Base-by-base conservation (phyloP, 1,139 yeast species). In the Suhomyces guaymorum region DNA sequence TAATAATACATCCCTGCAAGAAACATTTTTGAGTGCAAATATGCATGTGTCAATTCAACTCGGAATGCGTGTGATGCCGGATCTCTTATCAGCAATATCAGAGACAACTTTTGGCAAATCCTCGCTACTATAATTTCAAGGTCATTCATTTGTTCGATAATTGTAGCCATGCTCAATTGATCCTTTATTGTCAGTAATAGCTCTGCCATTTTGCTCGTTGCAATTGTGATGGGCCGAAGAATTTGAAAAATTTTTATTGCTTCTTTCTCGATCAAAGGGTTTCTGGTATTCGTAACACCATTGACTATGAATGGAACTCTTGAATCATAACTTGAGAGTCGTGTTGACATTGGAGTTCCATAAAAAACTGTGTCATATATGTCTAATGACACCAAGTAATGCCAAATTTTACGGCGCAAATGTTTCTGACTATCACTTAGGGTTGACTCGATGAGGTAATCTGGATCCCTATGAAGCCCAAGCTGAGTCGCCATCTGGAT, bases 321-420 rank as follows among this genome's bases (percentile, higher is more conserved):
- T 2, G 61, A 53, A 36, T 61, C 66, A 24, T 48, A 50, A 15
- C 46, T 50, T 8, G 52, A 47, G 7, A 44, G 39, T 11, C 37
- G 39, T 17, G 48, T 31, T 2, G 58, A 43, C 19, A 47, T 35
- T 3, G 52, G 51, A 3, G 43, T 39, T 12, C 47, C 58, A 32
- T 39, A 39, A 12, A 28, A 34, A 18, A 47, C 35, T 14, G 48
- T 41, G 11, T 42, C 42, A 7, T 37, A 36, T 17, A 47, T 29
- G 33, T 62, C 67, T 30, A 52, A 34, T 5, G 45, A 32, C 4
- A 54, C 46, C 14, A 61, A 36, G 27, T 32, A 49, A 34, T 53
- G 47, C 73, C 73, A 66, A 38, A 45, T 34, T 31, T 46, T 46
- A 22, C 54, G 37, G 22, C 44, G 33, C 15, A 49, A 35, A 26